Evolutionary conservation across 176 grass and related monocot species (phyloP).

Genomic region (Carex parvula): DNA sequence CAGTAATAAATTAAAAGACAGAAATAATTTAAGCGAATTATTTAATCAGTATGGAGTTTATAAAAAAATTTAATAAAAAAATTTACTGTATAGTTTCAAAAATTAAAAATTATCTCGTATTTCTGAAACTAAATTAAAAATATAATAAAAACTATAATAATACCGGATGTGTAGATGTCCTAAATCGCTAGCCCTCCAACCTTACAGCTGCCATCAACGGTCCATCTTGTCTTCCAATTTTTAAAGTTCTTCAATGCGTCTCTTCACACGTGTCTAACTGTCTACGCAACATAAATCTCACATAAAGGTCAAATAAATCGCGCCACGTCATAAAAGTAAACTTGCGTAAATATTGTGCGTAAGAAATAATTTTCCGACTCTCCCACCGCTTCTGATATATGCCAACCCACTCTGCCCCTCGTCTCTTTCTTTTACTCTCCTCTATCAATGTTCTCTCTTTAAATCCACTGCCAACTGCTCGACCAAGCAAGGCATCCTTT

Average conservation of each 20-base stretch:
- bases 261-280: background rate
- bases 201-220: background rate
- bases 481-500: background rate
- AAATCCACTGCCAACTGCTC: background rate
- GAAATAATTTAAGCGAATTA: no score
- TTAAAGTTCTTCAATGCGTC: background rate
- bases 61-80: no score
- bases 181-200: background rate
- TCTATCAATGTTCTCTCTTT: background rate
- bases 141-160: no score
- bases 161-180: no score
- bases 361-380: background rate
- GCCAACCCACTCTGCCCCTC: background rate
- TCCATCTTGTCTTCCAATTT: background rate
- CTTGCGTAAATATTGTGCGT: background rate
- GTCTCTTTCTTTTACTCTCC: background rate
- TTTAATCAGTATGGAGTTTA: no score
- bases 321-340: background rate
- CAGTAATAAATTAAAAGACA: no score
- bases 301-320: background rate
- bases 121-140: no score
- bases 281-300: background rate
- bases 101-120: no score
- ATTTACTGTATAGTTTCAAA: no score
- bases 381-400: background rate